phyloP scores from a whole-genome alignment of 73 alveolate species.

The Symbiodinium natans region DNA sequence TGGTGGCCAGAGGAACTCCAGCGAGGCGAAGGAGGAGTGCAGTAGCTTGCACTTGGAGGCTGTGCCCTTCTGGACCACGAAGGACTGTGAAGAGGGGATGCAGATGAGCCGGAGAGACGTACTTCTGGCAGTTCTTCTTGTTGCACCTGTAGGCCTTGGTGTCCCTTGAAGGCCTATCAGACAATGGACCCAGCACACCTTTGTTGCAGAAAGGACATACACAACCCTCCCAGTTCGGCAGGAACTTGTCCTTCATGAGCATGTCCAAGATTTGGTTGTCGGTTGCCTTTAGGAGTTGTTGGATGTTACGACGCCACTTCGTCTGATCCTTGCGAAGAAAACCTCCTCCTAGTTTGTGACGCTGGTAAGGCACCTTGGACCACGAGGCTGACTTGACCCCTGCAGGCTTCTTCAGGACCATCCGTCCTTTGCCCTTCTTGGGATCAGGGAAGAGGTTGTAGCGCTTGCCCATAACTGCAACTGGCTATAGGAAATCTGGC shows the following conservation, averaged over 20 bases:
- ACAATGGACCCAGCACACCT: not conserved
- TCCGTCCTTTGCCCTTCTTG: slow-evolving; percentile 38
- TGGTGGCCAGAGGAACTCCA: not conserved
- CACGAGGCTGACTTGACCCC: not conserved
- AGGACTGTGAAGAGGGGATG: too few relatives aligned
- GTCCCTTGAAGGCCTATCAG: not conserved
- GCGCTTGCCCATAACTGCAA: not conserved
- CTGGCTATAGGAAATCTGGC: too few relatives aligned
- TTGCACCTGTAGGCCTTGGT: not conserved
- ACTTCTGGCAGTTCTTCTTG: not conserved
- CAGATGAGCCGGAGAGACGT: not conserved
- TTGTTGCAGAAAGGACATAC: slow-evolving; percentile 13
- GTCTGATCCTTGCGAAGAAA: not conserved
- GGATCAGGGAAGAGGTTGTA: slow-evolving; percentile 27
- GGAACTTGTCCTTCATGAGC: not conserved
- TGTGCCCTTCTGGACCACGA: too few relatives aligned
- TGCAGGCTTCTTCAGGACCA: slow-evolving; percentile 16
- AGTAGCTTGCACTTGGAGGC: too few relatives aligned
- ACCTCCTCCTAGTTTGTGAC: not conserved
- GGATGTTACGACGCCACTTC: slow-evolving; percentile 3
- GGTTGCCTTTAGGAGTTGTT: not conserved
- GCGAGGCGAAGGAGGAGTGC: too few relatives aligned
- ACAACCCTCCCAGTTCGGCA: slow-evolving; percentile 5
- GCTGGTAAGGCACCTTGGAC: not conserved
- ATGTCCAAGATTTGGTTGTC: not conserved